Evolutionary conservation across 2,329 filamentous ascomycete genomes (phyloP).

Genomic region (Seiridium unicorne): DNA sequence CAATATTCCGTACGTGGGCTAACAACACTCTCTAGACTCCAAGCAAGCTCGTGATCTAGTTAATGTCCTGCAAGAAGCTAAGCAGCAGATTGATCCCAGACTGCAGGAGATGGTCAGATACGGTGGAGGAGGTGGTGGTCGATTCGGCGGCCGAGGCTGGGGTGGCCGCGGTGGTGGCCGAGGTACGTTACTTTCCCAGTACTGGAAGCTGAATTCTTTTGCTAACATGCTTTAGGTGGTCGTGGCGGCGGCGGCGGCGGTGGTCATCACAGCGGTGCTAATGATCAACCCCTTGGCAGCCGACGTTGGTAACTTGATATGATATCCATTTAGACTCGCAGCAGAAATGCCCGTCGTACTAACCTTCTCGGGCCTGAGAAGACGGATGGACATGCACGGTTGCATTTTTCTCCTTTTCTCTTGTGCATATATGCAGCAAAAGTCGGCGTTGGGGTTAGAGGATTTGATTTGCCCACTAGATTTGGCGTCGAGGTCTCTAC

Average conservation of each 20-base stretch:
- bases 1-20: slow-evolving; percentile 20
- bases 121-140: slow-evolving; percentile 75
- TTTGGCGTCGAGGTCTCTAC: slow-evolving; percentile 12
- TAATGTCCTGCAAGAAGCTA: slow-evolving; percentile 87
- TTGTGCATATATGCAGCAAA: slow-evolving; percentile 26
- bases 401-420: slow-evolving; percentile 18
- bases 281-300: slow-evolving; percentile 30
- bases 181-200: slow-evolving; percentile 19
- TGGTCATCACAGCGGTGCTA: slow-evolving; percentile 38
- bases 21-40: slow-evolving; percentile 58
- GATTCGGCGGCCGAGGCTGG: slow-evolving; percentile 69
- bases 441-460: slow-evolving; percentile 30
- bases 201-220: neutral
- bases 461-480: slow-evolving; percentile 28
- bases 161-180: slow-evolving; percentile 43
- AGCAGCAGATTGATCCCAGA: slow-evolving; percentile 96
- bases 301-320: slow-evolving; percentile 26
- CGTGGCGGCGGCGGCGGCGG: slow-evolving; percentile 25
- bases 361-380: slow-evolving; percentile 1
- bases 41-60: slow-evolving; percentile 98
- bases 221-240: slow-evolving; percentile 9
- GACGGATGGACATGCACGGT: slow-evolving; percentile 7
- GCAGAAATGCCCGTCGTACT: neutral
- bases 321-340: neutral
- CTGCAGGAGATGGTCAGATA: slow-evolving; percentile 95